Conservation (phyloP, 2,329 filamentous ascomycete species). For the Aureobasidium sp. region DNA sequence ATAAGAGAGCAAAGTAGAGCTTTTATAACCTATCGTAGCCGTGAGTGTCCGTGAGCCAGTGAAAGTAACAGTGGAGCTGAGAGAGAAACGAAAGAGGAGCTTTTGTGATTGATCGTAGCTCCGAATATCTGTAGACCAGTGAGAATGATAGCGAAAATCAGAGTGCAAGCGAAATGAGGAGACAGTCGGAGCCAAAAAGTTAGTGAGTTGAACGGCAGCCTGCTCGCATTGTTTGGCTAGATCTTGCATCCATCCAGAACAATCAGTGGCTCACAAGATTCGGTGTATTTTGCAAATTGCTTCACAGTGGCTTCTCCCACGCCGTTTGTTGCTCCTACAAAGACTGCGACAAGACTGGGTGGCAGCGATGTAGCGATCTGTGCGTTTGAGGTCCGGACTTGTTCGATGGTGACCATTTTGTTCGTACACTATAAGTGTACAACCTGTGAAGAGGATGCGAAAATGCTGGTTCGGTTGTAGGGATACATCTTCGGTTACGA, state of each 20-base stretch:
- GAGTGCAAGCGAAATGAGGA: no score
- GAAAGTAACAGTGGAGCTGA: neutral
- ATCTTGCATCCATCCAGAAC: neutral
- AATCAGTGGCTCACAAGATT: slow-evolving; percentile 35
- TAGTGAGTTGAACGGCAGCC: no score
- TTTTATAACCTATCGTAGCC: neutral
- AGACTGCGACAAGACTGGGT: slow-evolving; percentile 38
- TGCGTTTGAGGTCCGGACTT: slow-evolving; percentile 29
- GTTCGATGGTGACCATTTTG: slow-evolving; percentile 27
- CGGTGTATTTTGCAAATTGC: slow-evolving; percentile 34
- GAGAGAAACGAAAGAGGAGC: no score
- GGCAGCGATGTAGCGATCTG: slow-evolving; percentile 26
- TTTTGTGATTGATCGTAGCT: no score
- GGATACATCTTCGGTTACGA: slow-evolving; percentile 73
- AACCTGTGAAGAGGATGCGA: no score
- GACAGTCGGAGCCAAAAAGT: no score
- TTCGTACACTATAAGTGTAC: no score
- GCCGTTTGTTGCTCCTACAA: slow-evolving; percentile 44
- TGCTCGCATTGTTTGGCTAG: neutral
- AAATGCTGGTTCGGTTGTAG: slow-evolving; percentile 60
- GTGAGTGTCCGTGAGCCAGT: neutral
- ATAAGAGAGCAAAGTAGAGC: neutral
- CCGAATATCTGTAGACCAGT: no score
- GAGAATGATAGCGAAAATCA: no score
- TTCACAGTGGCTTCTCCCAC: slow-evolving; percentile 42